These are phyloP conservation scores for Irpex sp. DNA, from an alignment of 1,284 basidiomycete genomes.

Conservation along the genomic window DNA sequence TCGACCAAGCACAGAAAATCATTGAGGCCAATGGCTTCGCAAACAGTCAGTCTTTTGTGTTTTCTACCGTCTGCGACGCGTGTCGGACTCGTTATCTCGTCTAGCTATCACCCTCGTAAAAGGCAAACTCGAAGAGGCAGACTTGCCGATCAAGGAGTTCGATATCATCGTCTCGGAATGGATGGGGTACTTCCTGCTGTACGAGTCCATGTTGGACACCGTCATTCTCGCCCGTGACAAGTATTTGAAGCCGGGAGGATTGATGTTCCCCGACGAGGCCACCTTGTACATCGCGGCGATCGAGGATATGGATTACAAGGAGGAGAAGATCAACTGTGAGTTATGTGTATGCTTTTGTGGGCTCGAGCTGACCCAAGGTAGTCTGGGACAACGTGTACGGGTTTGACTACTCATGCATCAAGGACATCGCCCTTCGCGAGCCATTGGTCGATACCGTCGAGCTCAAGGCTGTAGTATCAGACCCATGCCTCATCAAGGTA, in stretches of 20 bases:
- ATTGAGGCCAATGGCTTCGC: slow-evolving; percentile 95
- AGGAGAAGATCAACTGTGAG: slow-evolving; percentile 98
- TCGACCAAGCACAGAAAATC: slow-evolving; percentile 98
- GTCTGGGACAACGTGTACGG: slow-evolving; percentile 99
- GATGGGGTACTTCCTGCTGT: slow-evolving; percentile 96
- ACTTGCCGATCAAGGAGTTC: slow-evolving; percentile 83
- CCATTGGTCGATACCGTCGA: slow-evolving; percentile 98
- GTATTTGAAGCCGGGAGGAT: slow-evolving; percentile 88
- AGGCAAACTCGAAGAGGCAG: slow-evolving; percentile 94
- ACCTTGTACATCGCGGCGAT: slow-evolving; percentile 95
- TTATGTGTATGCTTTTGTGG: not conserved
- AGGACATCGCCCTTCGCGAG: slow-evolving; percentile 95
- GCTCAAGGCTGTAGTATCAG: slow-evolving; percentile 86
- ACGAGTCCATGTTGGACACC: slow-evolving; percentile 99
- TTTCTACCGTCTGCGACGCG: not conserved
- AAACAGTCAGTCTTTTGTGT: slow-evolving; percentile 65
- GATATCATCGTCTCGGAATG: slow-evolving; percentile 99
- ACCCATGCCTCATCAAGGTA: slow-evolving; percentile 86
- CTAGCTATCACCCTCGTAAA: slow-evolving; percentile 95
- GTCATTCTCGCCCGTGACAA: slow-evolving; percentile 96
- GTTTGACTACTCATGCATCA: slow-evolving; percentile 99
- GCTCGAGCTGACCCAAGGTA: slow-evolving; percentile 27
- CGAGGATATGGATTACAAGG: slow-evolving; percentile 99
- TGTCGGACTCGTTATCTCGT: slow-evolving; percentile 1
- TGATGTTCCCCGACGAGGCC: slow-evolving; percentile 96